Evolutionary conservation across 78 protist species (phyloP), one percentile per base, ranked within the genome.

Genomic region (Anaeramoeba flamelloides): DNA sequence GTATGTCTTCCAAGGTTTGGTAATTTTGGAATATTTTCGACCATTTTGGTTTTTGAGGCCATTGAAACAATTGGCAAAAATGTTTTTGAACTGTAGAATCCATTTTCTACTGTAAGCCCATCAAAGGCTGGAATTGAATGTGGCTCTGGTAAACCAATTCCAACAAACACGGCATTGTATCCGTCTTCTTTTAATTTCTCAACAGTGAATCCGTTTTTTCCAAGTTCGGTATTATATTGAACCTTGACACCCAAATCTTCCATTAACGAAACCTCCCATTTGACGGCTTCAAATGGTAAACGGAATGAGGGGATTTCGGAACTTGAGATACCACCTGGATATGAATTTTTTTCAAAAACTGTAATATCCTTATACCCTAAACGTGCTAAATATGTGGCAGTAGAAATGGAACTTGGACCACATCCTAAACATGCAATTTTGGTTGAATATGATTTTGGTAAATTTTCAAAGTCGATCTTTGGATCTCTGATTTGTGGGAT

Each of bases 401-500:
- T 87, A 31, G 88, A 76, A 0, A 96, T 86, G 36, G 92, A 85
- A 2, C 97, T 93, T 8, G 99, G 99, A 36, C 99, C 99, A 86
- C 94, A 85, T 2, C 99, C 97, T 26, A 92, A 32, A 38, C 89
- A 53, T 22, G 92, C 95, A 37, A 94, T 89, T 80, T 84, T 86
- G 22, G 89, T 86, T 0, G 64, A 0, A 79, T 78, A 92, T 37
- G 84, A 36, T 4, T 83, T 88, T 65, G 94, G 94, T 40, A 92
- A 82, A 26, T 53, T 53, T 8, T 53, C 88, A 40, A 88, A 0
- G 74, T 90, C 90, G 2, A 91, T 81, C 1, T 87, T 38, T 39
- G 97, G 96, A 77, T 92, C 91, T 53, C 91, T 81, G 40, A 93
- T 90, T 77, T 93, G 96, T 26, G 89, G 92, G 32, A 94, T 77